Evolutionary conservation across 805 yeast species (phyloP), one percentile per base, ranked within the genome.

Genomic region (Torulaspora gathmanii): DNA sequence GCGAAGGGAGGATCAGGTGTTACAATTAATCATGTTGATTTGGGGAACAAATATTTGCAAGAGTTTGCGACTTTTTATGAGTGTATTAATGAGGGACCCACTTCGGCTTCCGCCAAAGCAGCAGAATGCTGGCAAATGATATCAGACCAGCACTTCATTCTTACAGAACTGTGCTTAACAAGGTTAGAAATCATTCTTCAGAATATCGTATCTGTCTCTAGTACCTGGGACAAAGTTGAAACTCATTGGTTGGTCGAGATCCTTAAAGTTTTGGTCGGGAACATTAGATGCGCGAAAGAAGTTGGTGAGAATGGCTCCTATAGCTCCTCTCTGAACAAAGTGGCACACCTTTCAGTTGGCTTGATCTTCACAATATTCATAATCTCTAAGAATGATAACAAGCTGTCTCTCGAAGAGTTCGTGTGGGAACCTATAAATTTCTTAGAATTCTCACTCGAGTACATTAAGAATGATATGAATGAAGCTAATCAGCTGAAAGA

Each of bases 371-470:
- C 61, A 3, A 62, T 76, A 1, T 67, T 79, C 43, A 68, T 70
- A 23, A 55, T 75, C 12, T 63, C 66, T 28, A 54, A 70, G 33
- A 47, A 56, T 2, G 79, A 77, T 41, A 73, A 72, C 46, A 64
- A 61, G 31, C 53, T 82, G 3, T 71, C 72, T 44, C 50, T 74
- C 20, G 82, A 78, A 30, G 68, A 66, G 4, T 72, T 71, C 51
- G 50, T 79, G 12, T 52, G 55, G 3, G 63, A 70, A 2, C 69
- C 75, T 0, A 53, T 78, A 1, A 65, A 69, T 0, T 71, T 74
- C 42, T 45, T 77, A 3, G 60, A 64, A 33, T 53, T 54, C 1
- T 44, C 68, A 4, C 61, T 68, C 36, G 58, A 56, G 1, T 39
- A 62, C 6, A 47, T 67, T 1, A 73, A 67, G 29, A 67, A 67